These are phyloP conservation scores for Quercus gilva DNA, from an alignment of 306 rosid genomes.

Conservation along the genomic window DNA sequence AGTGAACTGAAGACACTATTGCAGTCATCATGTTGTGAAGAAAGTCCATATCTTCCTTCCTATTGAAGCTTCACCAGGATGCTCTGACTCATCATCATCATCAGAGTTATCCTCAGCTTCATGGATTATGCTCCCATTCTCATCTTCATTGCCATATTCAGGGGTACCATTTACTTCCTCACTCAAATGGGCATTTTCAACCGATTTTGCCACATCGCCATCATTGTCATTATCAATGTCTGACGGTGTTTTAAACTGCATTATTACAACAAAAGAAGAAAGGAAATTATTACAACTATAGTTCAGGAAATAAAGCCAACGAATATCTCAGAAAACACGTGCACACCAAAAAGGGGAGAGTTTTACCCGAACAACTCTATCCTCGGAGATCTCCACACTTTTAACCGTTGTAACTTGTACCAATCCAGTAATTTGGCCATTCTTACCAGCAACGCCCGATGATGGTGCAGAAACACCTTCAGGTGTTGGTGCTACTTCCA, in stretches of 20 bases:
- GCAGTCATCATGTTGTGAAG: constrained; percentile 59
- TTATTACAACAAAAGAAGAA: constrained; percentile 3
- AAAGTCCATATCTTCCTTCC: constrained; percentile 70
- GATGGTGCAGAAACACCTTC: constrained; percentile 38
- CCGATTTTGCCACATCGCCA: constrained; percentile 34
- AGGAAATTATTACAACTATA: background rate
- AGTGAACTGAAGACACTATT: background rate
- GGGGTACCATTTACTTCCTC: constrained; percentile 40
- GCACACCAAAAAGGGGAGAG: constrained; percentile 4
- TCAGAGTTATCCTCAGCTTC: constrained; percentile 38
- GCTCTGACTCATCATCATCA: constrained; percentile 35
- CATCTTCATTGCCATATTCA: constrained; percentile 35
- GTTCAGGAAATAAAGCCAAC: constrained; percentile 9
- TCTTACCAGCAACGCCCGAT: constrained; percentile 34
- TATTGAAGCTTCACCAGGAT: constrained; percentile 55
- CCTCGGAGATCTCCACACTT: constrained; percentile 40
- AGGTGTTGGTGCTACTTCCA: constrained; percentile 26
- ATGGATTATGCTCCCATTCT: constrained; percentile 41
- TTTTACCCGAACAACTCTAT: constrained; percentile 66
- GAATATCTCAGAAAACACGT: background rate
- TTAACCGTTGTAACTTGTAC: constrained; percentile 43
- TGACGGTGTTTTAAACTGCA: constrained; percentile 56
- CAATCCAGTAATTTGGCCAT: constrained; percentile 13
- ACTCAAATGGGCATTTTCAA: constrained; percentile 24
- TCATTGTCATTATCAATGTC: constrained; percentile 33